These are phyloP conservation scores for Sabuloglossum arenarium DNA, from an alignment of 495 filamentous ascomycete genomes.

Conservation along the genomic window DNA sequence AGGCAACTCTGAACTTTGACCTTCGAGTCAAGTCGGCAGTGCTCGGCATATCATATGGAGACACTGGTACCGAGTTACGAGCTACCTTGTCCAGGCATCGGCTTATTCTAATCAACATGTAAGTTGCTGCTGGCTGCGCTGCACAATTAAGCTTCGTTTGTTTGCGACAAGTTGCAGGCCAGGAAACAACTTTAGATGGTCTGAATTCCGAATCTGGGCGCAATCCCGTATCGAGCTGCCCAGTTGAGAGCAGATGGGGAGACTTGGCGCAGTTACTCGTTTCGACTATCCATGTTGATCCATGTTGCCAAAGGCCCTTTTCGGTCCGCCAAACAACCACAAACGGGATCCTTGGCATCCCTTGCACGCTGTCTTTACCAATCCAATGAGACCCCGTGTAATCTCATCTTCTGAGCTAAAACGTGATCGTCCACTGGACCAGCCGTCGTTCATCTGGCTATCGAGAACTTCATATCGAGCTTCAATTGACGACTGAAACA, in stretches of 20 bases:
- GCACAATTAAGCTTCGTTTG: constrained; percentile 2
- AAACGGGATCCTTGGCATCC: not conserved
- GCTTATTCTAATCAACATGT: not conserved
- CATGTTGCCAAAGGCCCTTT: not conserved
- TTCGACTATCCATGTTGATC: constrained; percentile 10
- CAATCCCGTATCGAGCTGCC: not conserved
- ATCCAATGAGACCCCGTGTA: not conserved
- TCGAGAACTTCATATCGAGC: too few relatives aligned
- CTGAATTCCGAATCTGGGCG: not conserved
- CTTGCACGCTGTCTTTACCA: not conserved
- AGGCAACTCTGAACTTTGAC: too few relatives aligned
- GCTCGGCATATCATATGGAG: not conserved
- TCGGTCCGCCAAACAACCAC: not conserved
- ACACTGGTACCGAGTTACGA: not conserved
- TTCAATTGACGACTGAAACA: too few relatives aligned
- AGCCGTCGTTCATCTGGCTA: not conserved
- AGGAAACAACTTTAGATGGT: not conserved
- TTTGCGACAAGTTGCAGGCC: not conserved
- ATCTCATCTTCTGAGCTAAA: not conserved
- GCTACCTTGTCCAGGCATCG: not conserved
- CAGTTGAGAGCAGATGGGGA: not conserved
- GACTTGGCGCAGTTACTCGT: not conserved
- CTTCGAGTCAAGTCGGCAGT: too few relatives aligned
- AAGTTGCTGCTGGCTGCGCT: not conserved
- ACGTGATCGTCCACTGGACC: not conserved